Percentiles rank a stretch among this genome's conserved stretches.
phyloP scores from a whole-genome alignment of 352 stramenopile genomes.

The Phytophthora boehmeriae region DNA sequence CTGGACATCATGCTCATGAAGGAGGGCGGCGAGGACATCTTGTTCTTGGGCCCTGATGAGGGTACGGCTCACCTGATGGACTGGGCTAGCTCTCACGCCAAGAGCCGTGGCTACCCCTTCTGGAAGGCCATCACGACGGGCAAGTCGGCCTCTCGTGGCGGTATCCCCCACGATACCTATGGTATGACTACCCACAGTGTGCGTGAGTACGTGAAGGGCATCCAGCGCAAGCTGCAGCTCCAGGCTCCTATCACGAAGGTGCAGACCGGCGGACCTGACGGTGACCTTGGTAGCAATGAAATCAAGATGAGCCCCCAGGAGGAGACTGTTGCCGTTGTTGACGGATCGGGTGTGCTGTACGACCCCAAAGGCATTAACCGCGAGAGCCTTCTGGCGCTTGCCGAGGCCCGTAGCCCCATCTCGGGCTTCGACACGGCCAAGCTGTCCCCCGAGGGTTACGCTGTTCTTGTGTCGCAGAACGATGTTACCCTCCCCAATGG shows the following conservation, averaged over 20 bases:
- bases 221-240: slow-evolving; percentile 91
- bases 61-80: slow-evolving; percentile 97
- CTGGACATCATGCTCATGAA: slow-evolving; percentile 97
- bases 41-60: slow-evolving; percentile 98
- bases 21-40: slow-evolving; percentile 93
- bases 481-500: slow-evolving; percentile 71
- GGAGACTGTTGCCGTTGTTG: slow-evolving; percentile 95
- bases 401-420: slow-evolving; percentile 89
- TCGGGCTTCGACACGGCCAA: slow-evolving; percentile 87
- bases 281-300: slow-evolving; percentile 97
- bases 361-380: slow-evolving; percentile 95
- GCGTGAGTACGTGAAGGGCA: slow-evolving; percentile 96
- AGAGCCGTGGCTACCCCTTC: slow-evolving; percentile 93
- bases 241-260: slow-evolving; percentile 95
- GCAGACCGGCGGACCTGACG: slow-evolving; percentile 96
- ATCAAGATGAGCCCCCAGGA: slow-evolving; percentile 97
- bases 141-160: slow-evolving; percentile 92
- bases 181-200: slow-evolving; percentile 98
- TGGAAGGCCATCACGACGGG: slow-evolving; percentile 96
- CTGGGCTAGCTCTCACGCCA: slow-evolving; percentile 95
- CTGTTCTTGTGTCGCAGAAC: slow-evolving; percentile 72
- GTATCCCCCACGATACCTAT: slow-evolving; percentile 99
- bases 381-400: slow-evolving; percentile 91
- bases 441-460: slow-evolving; percentile 66
- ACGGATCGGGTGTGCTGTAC: slow-evolving; percentile 94